Conservation (phyloP, 208 protist genomes). For the Paratrypanosoma confusum region DNA sequence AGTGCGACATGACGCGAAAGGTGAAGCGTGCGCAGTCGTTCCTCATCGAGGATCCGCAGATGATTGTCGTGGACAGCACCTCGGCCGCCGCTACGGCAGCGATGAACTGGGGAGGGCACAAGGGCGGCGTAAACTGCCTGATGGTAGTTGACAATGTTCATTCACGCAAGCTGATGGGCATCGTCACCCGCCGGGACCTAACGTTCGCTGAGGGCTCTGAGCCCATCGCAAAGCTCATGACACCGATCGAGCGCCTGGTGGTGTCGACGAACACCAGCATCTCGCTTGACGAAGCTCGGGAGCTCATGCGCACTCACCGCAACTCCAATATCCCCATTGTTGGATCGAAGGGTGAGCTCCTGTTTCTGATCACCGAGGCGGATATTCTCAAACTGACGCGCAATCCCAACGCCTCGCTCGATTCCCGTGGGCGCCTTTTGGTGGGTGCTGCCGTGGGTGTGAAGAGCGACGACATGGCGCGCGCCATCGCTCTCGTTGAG, state of each 20-base stretch:
- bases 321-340: constrained; percentile 64
- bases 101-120: constrained; percentile 62
- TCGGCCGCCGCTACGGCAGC: constrained; percentile 39
- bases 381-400: constrained; percentile 74
- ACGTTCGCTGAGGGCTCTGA: constrained; percentile 38
- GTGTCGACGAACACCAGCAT: constrained; percentile 38
- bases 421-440: constrained; percentile 59
- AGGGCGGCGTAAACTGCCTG: constrained; percentile 63
- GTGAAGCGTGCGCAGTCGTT: constrained; percentile 89
- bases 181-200: constrained; percentile 58
- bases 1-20: constrained; percentile 78
- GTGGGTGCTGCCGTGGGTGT: constrained; percentile 81
- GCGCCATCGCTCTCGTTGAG: constrained; percentile 51
- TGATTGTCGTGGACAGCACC: constrained; percentile 49
- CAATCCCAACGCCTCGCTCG: constrained; percentile 60
- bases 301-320: constrained; percentile 47
- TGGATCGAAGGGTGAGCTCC: constrained; percentile 34
- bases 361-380: constrained; percentile 68
- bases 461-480: constrained; percentile 61
- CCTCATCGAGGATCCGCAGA: constrained; percentile 77
- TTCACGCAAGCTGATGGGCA: constrained; percentile 38
- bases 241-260: constrained; percentile 37
- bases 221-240: constrained; percentile 50
- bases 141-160: constrained; percentile 57
- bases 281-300: constrained; percentile 50